Conservation (phyloP, 345 rosid genomes). For the Streptanthus diversifolius region DNA sequence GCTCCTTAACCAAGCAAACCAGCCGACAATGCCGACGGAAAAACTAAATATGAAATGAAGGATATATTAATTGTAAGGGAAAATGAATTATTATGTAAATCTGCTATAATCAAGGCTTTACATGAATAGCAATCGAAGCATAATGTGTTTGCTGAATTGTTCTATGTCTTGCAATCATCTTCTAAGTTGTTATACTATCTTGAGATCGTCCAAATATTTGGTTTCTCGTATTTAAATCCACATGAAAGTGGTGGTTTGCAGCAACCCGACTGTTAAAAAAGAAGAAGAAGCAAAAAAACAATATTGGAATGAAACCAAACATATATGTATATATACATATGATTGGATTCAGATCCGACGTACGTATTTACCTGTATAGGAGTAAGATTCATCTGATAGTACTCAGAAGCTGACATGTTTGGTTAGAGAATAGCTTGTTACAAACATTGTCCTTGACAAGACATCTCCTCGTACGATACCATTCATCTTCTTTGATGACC, state of each 20-base stretch:
- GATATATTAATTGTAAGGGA: background rate
- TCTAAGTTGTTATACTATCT: slow-evolving; percentile 18
- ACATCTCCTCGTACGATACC: slow-evolving; percentile 35
- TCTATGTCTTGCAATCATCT: slow-evolving; percentile 27
- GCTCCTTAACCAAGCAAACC: slow-evolving; percentile 25
- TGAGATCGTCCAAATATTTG: slow-evolving; percentile 19
- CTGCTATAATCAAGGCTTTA: slow-evolving; percentile 33
- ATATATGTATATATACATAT: background rate
- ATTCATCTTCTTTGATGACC: slow-evolving; percentile 34
- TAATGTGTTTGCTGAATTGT: slow-evolving; percentile 5
- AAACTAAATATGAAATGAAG: slow-evolving; percentile 16
- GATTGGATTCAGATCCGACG: background rate
- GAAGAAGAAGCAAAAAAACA: no score
- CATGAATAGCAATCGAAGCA: slow-evolving; percentile 35
- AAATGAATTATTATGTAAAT: slow-evolving; percentile 1
- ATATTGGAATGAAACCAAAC: background rate
- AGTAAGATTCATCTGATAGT: slow-evolving; percentile 28
- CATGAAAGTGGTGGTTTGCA: slow-evolving; percentile 39
- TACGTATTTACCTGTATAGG: slow-evolving; percentile 27
- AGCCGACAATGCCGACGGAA: slow-evolving; percentile 14
- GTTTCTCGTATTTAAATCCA: slow-evolving; percentile 27
- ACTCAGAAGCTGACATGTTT: slow-evolving; percentile 29
- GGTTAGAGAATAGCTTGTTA: slow-evolving; percentile 14
- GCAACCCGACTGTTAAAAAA: slow-evolving; percentile 25
- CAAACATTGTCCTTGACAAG: slow-evolving; percentile 28